Base-by-base conservation (phyloP, 495 filamentous ascomycete genomes). In the Penicillium dipodomyicola region DNA sequence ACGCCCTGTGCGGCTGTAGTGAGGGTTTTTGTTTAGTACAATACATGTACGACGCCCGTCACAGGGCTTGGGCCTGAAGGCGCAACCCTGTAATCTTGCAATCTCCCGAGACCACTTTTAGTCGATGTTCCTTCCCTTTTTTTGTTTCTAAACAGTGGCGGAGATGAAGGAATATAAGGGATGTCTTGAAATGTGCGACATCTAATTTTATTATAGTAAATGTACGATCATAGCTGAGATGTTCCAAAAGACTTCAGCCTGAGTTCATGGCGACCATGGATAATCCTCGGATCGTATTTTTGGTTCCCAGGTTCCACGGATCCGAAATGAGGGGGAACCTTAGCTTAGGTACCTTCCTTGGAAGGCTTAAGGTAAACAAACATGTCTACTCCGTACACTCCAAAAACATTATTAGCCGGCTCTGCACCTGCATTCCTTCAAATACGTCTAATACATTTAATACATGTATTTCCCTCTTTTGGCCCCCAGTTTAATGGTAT, bases 341-440 rank as follows among this genome's bases (percentile, higher is more conserved):
- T 29, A 23, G 22, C 3, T 23, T 23, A 29, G 11, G 11, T 12
- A 33, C 30, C 30, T 33, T 33, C 30, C 30, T 33, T 33, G 15
- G 8, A 47, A 47, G 44, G 17, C 27, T 32, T 32, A 7, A 48
- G 27, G 29, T 32, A 48, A 48, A 48, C 45, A 46, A 46, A 46
- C 8, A 29, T 29, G 15, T 23, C 22, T 23, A 23, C 22, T 22
- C 22, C 22, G 3, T 23, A 23, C 22, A 23, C 22, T 23, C 22
- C 3, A 23, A 23, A 22, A 23, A 23, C 22, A 23, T 23, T 23
- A 23, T 23, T 23, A 4, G 22, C 22, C 22, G 1, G 0, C 29
- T 11, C 29, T 11, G 9, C 25, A 8, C 20, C 41, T 43, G 2
- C 43, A 29, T 45, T 45, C 43, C 43, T 27, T 6, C 29, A 27